phyloP scores from a whole-genome alignment of 129 eudicot species.

The Tanacetum coccineum region DNA sequence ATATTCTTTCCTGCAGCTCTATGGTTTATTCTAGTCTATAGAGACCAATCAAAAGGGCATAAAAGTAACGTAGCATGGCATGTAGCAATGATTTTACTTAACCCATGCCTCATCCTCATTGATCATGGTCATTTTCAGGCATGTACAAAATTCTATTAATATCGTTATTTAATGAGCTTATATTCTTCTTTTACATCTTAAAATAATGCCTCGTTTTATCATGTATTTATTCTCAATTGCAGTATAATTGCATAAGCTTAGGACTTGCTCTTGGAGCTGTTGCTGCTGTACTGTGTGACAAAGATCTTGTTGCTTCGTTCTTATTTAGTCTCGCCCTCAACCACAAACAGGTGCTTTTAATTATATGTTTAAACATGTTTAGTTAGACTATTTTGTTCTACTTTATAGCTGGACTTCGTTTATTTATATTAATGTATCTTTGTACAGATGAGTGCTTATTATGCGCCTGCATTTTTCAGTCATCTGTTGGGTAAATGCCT shows the following conservation, averaged over 20 bases:
- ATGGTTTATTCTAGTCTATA: slow-evolving; percentile 51
- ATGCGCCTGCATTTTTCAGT: slow-evolving; percentile 89
- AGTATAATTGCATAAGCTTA: slow-evolving; percentile 92
- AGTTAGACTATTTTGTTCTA: not conserved
- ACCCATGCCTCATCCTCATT: slow-evolving; percentile 84
- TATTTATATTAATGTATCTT: slow-evolving; percentile 10
- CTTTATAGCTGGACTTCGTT: too few species aligned
- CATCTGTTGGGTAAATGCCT: slow-evolving; percentile 77
- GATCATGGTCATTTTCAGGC: slow-evolving; percentile 99
- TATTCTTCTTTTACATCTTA: slow-evolving; percentile 7
- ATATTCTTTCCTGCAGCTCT: slow-evolving; percentile 92
- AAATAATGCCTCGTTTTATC: not conserved
- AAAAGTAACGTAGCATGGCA: slow-evolving; percentile 67
- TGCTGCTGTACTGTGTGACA: slow-evolving; percentile 30
- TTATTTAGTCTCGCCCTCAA: slow-evolving; percentile 73
- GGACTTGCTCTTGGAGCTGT: slow-evolving; percentile 79
- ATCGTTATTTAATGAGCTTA: not conserved
- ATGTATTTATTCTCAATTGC: slow-evolving; percentile 3
- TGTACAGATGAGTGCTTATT: slow-evolving; percentile 96
- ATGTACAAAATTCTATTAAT: slow-evolving; percentile 6
- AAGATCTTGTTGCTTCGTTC: slow-evolving; percentile 63
- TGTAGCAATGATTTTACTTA: slow-evolving; percentile 64
- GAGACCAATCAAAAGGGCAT: slow-evolving; percentile 26
- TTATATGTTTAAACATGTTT: not conserved
- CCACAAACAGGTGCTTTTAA: slow-evolving; percentile 69